Percentiles rank a stretch among this genome's conserved stretches.
Conservation (phyloP, 208 protist species). For the Cochliopodium minus region DNA sequence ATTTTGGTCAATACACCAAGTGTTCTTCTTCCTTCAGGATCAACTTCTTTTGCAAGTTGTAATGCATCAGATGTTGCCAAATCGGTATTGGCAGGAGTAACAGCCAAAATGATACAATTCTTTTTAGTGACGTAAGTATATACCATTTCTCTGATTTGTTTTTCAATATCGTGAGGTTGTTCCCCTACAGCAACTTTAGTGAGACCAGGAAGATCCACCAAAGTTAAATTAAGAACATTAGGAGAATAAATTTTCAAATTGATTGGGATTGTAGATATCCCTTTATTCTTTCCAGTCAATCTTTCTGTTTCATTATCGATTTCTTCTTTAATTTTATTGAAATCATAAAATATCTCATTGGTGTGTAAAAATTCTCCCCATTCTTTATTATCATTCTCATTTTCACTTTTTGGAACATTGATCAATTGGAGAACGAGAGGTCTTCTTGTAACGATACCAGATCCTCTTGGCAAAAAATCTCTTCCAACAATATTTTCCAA, state of each 20-base stretch:
- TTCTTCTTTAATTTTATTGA: slow-evolving; percentile 76
- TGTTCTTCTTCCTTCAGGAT: slow-evolving; percentile 86
- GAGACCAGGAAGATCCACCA: slow-evolving; percentile 97
- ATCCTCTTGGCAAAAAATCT: slow-evolving; percentile 95
- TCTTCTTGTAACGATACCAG: slow-evolving; percentile 94
- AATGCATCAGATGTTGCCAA: slow-evolving; percentile 95
- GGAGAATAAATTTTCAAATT: slow-evolving; percentile 81
- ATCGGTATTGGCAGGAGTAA: slow-evolving; percentile 95
- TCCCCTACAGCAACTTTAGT: slow-evolving; percentile 93
- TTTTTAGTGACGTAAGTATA: slow-evolving; percentile 75
- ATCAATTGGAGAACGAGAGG: slow-evolving; percentile 94
- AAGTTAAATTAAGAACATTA: slow-evolving; percentile 88
- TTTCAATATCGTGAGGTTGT: slow-evolving; percentile 90
- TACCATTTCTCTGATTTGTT: slow-evolving; percentile 87
- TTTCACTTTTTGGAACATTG: slow-evolving; percentile 36
- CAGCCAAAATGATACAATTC: slow-evolving; percentile 94
- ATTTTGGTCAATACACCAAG: slow-evolving; percentile 96
- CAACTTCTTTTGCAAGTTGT: slow-evolving; percentile 79
- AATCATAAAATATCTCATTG: slow-evolving; percentile 74
- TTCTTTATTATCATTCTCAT: slow-evolving; percentile 23
- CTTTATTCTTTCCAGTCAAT: slow-evolving; percentile 73
- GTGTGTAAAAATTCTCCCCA: slow-evolving; percentile 58
- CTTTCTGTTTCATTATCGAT: slow-evolving; percentile 85
- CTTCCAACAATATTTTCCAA: slow-evolving; percentile 96
- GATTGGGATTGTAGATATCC: slow-evolving; percentile 85